A percentile compares a stretch with the other conserved stretches of the same genome.
These are phyloP conservation scores for Primulina huaijiensis DNA, from an alignment of 257 asterid genomes.

Conservation along the genomic window DNA sequence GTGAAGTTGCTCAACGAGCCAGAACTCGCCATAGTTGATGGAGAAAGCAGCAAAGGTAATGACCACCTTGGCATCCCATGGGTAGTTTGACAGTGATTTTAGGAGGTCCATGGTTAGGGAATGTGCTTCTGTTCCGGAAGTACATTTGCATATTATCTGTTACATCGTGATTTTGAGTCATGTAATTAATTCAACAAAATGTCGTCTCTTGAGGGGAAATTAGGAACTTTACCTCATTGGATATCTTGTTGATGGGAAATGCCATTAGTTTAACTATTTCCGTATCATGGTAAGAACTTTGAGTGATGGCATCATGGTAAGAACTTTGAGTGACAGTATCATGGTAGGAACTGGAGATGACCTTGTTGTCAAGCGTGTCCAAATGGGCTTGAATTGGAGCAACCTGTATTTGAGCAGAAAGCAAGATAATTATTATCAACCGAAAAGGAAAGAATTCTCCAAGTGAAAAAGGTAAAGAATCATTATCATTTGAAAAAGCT, in stretches of 20 bases:
- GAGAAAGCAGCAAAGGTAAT: slow-evolving; percentile 53
- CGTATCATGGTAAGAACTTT: slow-evolving; percentile 33
- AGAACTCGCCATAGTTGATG: slow-evolving; percentile 65
- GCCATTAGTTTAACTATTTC: slow-evolving; percentile 57
- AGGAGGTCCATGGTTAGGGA: slow-evolving; percentile 47
- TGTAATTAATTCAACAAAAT: neutral
- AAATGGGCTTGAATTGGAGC: slow-evolving; percentile 26
- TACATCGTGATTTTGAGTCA: neutral
- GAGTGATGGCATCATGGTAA: slow-evolving; percentile 22
- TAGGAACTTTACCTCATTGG: slow-evolving; percentile 49
- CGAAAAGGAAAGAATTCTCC: neutral
- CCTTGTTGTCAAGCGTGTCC: slow-evolving; percentile 31
- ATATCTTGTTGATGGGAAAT: slow-evolving; percentile 61
- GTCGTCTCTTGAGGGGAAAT: neutral
- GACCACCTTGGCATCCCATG: slow-evolving; percentile 67
- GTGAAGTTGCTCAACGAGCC: slow-evolving; percentile 55
- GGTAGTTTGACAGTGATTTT: slow-evolving; percentile 37
- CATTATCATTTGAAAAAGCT: neutral
- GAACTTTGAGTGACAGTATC: slow-evolving; percentile 24
- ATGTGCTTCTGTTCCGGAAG: slow-evolving; percentile 48
- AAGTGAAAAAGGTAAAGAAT: neutral
- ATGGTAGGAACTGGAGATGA: slow-evolving; percentile 24
- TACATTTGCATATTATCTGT: slow-evolving; percentile 51
- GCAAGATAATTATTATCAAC: neutral
- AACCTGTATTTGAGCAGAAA: slow-evolving; percentile 25